Base-by-base conservation (phyloP, 208 protist genomes). In the Herpetomonas samuelpessoai region DNA sequence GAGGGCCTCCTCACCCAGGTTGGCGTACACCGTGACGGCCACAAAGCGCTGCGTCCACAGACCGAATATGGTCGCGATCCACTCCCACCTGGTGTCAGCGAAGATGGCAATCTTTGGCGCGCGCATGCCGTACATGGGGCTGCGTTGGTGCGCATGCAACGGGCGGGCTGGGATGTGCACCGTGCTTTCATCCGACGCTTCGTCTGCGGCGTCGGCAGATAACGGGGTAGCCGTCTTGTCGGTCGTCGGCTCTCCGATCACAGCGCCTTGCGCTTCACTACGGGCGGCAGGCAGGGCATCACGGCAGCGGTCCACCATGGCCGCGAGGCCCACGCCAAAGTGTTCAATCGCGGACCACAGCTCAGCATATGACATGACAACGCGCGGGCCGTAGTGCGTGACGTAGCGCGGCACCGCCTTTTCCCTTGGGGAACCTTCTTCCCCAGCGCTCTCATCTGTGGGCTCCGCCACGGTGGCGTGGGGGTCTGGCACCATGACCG, bases 71-170 rank as follows among this genome's bases (percentile, higher is more conserved):
- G 83, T 78, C 47, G 38, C 77, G 35, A 89, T 65, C 87, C 87
- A 93, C 72, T 93, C 57, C 81, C 81, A 93, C 48, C 87, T 83
- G 12, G 87, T 93, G 18, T 93, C 83, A 38, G 87, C 82, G 61
- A 79, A 93, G 28, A 93, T 78, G 53, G 79, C 74, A 24, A 93
- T 45, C 4, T 29, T 60, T 38, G 68, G 12, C 30, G 79, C 76
- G 46, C 65, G 60, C 62, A 76, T 10, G 0, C 88, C 14, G 28
- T 82, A 79, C 65, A 92, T 76, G 45, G 77, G 76, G 14, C 0
- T 0, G 6, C 88, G 71, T 0, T 61, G 47, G 68, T 88, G 88
- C 54, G 61, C 81, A 27, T 88, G 78, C 16, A 62, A 77, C 39
- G 66, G 65, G 25, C 55, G 79, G 62, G 75, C 62, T 19, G 73